Evolutionary conservation across 169 alveolate species (phyloP), one percentile per base, ranked within the genome.

Genomic region (Plasmodium vivax): DNA sequence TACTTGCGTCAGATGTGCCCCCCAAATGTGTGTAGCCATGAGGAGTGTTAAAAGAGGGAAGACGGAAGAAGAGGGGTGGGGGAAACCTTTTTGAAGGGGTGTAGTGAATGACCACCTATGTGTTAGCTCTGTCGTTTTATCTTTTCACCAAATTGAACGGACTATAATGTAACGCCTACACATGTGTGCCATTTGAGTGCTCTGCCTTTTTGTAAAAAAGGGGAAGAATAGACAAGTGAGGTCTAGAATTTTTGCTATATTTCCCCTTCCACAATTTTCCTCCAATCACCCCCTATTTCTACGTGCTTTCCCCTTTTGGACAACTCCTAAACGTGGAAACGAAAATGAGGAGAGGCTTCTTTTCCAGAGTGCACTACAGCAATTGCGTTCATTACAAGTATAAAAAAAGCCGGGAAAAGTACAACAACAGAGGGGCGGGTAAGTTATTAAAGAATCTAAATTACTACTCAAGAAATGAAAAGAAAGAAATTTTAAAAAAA

Each of bases 381-480:
- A 54, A 27, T 79, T 62, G 41, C 19, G 36, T 38, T 56, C 72
- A 80, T 80, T 51, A 43, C 73, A 79, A 79, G 32, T 30, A 23
- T 47, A 43, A 62, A 34, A 62, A 68, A 62, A 79, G 23, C 83
- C 30, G 1, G 19, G 36, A 16, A 90, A 80, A 68, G 30, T 41
- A 12, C 14, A 71, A 80, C 32, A 80, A 51, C 19, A 23, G 23
- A 23, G 34, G 16, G 12, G 80, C 36, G 1, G 47, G 82, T 58
- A 81, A 62, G 73, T 58, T 62, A 75, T 41, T 62, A 80, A 71
- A 68, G 36, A 90, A 62, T 27, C 2, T 62, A 12, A 74, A 90
- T 90, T 90, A 90, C 80, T 90, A 90, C 41, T 38, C 94, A 41
- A 80, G 91, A 19, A 90, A 80, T 30, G 94, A 90, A 90, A 90